Base-by-base conservation (phyloP, 163 green algal species). In the Prototheca cutis region DNA sequence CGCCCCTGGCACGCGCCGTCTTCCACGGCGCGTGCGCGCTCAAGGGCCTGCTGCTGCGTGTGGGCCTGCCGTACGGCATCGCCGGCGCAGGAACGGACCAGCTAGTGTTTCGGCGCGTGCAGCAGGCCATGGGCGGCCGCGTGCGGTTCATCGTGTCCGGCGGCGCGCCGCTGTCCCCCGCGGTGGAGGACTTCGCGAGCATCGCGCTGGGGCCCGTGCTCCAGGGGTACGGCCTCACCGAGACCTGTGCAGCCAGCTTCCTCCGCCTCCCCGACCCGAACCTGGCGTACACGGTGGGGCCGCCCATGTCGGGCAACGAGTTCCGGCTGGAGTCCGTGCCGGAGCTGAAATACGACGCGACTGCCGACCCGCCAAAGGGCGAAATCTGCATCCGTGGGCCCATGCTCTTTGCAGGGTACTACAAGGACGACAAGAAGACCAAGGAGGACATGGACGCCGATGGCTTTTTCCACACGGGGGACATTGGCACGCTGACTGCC, bases 201-300 rank as follows among this genome's bases (percentile, higher is more conserved):
- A 80, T 95, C 18, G 71, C 80, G 53, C 91, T 98, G 77, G 77
- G 67, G 32, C 84, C 84, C 25, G 83, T 98, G n/a, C 74, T 94
- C 49, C 87, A 97, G 84, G 92, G 92, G 36, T 98, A 98, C 61
- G 92, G 92, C 48, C 71, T 98, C 39, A 98, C 92, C 1, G 92
- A 98, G 78, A 95, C 87, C 0, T 92, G 79, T 58, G 92, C 89
- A 7, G 83, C 83, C 23, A 86, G 77, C 49, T 95, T 91, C 78
- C 80, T 97, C 30, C 80, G 85, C n/a, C 47, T 81, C 8, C 79
- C 85, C 36, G 60, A 68, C 25, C 18, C 49, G n/a, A 30, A 30
- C 25, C 66, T 68, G 55, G 65, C 68, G 10, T 78, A 73, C 56
- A 89, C 84, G 7, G 86, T 92, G 27, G 87, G 87, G 67, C 81